Conservation (phyloP, 75 land plant genomes). For the Cryptomeria japonica region DNA sequence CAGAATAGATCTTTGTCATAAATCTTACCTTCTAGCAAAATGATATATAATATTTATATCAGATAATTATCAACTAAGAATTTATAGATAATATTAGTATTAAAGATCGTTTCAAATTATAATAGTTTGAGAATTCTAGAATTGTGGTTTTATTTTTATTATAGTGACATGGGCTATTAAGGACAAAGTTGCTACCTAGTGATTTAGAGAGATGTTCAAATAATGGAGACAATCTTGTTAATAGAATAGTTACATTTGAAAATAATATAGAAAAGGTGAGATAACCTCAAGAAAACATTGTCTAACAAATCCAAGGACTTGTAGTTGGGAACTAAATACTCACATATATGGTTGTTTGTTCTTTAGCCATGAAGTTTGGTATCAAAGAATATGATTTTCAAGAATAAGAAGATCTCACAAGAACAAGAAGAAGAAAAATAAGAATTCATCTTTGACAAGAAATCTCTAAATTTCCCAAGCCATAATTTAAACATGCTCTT, state of each 20-base stretch:
- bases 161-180: neutral
- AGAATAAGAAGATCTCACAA: no score
- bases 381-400: neutral
- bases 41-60: no score
- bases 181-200: neutral
- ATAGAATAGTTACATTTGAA: no score
- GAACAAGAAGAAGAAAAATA: neutral
- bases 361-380: neutral
- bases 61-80: no score
- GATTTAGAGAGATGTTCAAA: neutral
- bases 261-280: neutral
- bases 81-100: no score
- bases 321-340: no score
- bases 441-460: neutral
- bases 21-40: no score
- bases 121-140: neutral
- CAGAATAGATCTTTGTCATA: no score
- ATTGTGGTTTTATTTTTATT: no score
- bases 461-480: no score
- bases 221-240: neutral
- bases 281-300: neutral
- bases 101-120: neutral
- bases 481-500: no score
- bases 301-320: neutral
- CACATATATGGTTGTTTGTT: no score